Conservation (phyloP, 768 basidiomycete species). For the Hebeloma cylindrosporum region DNA sequence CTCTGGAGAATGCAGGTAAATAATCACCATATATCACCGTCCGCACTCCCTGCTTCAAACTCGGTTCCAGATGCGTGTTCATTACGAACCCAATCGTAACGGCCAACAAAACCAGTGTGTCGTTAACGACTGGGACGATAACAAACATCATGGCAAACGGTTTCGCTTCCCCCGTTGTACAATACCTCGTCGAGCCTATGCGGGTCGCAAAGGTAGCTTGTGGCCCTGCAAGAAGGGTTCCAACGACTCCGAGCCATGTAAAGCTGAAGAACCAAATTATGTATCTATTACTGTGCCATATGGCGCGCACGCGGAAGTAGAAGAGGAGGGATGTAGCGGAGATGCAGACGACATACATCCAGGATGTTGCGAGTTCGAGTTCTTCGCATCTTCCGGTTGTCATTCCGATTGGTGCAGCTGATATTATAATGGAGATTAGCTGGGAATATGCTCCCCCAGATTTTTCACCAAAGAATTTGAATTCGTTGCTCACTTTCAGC, state of each 20-base stretch:
- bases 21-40: slow-evolving; percentile 21
- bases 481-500: slow-evolving; percentile 2
- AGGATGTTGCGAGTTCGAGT: slow-evolving; percentile 6
- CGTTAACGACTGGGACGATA: slow-evolving; percentile 20
- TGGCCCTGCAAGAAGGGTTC: background rate
- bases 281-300: slow-evolving; percentile 6
- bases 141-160: slow-evolving; percentile 9
- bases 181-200: slow-evolving; percentile 15
- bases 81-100: slow-evolving; percentile 27
- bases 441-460: too few relatives aligned
- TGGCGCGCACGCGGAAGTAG: slow-evolving; percentile 13
- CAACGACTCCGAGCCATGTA: slow-evolving; percentile 7
- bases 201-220: background rate
- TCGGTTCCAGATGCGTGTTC: background rate
- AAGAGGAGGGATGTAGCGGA: slow-evolving; percentile 25
- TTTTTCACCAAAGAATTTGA: too few relatives aligned
- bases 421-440: too few relatives aligned
- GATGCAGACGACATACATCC: slow-evolving; percentile 19
- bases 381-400: slow-evolving; percentile 1
- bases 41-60: background rate
- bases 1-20: slow-evolving; percentile 23
- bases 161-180: background rate
- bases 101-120: slow-evolving; percentile 30
- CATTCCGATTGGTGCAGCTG: slow-evolving; percentile 18
- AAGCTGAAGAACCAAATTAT: slow-evolving; percentile 9